These are phyloP conservation scores for Naganishia onofrii DNA, from an alignment of 768 basidiomycete species.

Conservation along the genomic window DNA sequence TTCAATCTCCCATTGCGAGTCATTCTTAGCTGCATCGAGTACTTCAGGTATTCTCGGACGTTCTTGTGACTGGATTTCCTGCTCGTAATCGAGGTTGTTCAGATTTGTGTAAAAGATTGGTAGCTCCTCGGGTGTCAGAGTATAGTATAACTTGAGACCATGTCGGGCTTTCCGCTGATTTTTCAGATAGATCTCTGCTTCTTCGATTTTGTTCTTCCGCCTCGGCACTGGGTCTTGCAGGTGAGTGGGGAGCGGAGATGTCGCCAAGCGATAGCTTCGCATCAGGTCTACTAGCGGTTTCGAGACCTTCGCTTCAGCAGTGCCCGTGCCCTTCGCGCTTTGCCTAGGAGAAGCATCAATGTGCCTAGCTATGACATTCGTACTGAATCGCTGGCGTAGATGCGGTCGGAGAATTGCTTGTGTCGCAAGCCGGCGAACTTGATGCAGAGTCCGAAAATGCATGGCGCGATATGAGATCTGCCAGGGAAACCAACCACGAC, in stretches of 20 bases:
- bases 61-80: slow-evolving; percentile 12
- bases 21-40: background rate
- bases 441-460: background rate
- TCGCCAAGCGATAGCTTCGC: background rate
- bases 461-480: background rate
- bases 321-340: too few relatives aligned
- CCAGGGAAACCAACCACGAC: too few relatives aligned
- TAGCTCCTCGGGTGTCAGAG: slow-evolving; percentile 2
- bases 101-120: background rate
- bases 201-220: background rate
- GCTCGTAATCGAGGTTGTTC: background rate
- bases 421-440: background rate
- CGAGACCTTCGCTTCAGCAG: background rate
- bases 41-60: background rate
- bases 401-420: background rate
- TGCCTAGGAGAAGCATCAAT: too few relatives aligned
- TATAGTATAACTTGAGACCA: slow-evolving; percentile 9
- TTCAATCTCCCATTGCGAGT: background rate
- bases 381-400: background rate
- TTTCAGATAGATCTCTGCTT: background rate
- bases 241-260: background rate
- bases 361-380: background rate
- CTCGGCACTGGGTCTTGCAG: background rate
- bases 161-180: slow-evolving; percentile 1
- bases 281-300: background rate